phyloP scores from a whole-genome alignment of 1,284 basidiomycete species.

The Ganoderma lingzhi region DNA sequence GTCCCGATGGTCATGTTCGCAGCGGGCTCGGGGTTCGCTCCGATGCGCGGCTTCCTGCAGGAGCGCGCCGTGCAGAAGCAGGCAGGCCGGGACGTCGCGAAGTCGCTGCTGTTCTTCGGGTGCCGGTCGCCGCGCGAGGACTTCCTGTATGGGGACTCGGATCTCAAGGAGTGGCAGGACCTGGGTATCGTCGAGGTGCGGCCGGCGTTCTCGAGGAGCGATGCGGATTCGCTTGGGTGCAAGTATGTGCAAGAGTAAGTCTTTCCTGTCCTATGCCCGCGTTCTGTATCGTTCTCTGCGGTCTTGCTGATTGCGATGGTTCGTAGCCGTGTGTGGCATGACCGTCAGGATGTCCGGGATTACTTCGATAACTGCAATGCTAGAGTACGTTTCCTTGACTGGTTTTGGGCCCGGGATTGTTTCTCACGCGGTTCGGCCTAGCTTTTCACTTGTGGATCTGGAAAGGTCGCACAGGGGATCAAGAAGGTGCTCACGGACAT shows the following conservation, averaged over 20 bases:
- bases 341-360: conserved; percentile 46
- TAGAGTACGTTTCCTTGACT: conserved; percentile 50
- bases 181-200: conserved; percentile 57
- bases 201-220: conserved; percentile 54
- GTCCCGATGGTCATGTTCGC: conserved; percentile 58
- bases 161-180: conserved; percentile 53
- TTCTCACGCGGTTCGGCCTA: conserved; percentile 28
- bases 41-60: conserved; percentile 63
- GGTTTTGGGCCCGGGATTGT: too few species aligned
- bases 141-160: conserved; percentile 52
- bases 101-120: conserved; percentile 58
- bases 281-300: neutral
- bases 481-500: conserved; percentile 48
- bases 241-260: conserved; percentile 61
- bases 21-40: conserved; percentile 58
- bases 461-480: conserved; percentile 49
- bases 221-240: conserved; percentile 49
- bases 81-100: conserved; percentile 53
- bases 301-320: neutral
- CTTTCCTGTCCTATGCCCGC: neutral
- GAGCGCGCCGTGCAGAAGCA: conserved; percentile 58
- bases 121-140: conserved; percentile 54
- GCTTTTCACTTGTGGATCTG: conserved; percentile 59
- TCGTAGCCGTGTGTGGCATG: conserved; percentile 54
- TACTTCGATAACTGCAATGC: conserved; percentile 46